Base-by-base conservation (phyloP, 2,329 filamentous ascomycete genomes). In the Paraconiothyrium sp. region DNA sequence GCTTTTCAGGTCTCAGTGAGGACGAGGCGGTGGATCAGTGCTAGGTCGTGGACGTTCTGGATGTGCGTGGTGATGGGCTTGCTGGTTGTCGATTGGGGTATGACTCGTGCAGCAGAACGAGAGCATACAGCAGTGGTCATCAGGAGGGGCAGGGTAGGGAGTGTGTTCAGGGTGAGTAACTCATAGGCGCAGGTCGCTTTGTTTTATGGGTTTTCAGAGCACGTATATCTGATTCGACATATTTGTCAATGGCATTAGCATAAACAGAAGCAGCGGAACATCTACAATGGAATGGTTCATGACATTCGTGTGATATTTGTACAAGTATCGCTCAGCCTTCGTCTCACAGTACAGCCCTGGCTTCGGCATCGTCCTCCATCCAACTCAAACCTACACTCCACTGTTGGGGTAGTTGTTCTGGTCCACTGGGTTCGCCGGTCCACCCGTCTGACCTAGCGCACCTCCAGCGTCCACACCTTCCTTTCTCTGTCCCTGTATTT, bases 391-490 rank as follows among this genome's bases (percentile, higher is more conserved):
- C 44, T 50, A 35, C 24, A 60, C 67, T n/a, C 68, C 69, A 47
- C 63, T 63, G 41, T 75, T 75, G 0, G 70, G 71, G 48, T 74
- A 74, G 22, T 67, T 69, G 6, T 64, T 59, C 22, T 74, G 67
- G 27, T 65, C 70, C 8, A 76, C 72, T 2, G 71, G 69, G 58
- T 76, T 78, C 51, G 82, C 83, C 43, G 82, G 81, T 2, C 81
- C 82, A n/a, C 82, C 81, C 30, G 72, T 72, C 72, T 84, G 81
- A 1, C 81, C 82, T 56, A 81, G 63, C 3, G 80, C 74, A 10
- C 82, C 82, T 8, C 75, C 82, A 50, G 78, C 78, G 68, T 77
- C 76, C 5, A 77, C 73, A 22, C 76, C 66, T 44, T 77, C 61
- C 59, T 72, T 58, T 68, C 79, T 78, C 65, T 80, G 62, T 62